Base-by-base conservation (phyloP, 2,329 filamentous ascomycete genomes). In the Aspergillus melleus region DNA sequence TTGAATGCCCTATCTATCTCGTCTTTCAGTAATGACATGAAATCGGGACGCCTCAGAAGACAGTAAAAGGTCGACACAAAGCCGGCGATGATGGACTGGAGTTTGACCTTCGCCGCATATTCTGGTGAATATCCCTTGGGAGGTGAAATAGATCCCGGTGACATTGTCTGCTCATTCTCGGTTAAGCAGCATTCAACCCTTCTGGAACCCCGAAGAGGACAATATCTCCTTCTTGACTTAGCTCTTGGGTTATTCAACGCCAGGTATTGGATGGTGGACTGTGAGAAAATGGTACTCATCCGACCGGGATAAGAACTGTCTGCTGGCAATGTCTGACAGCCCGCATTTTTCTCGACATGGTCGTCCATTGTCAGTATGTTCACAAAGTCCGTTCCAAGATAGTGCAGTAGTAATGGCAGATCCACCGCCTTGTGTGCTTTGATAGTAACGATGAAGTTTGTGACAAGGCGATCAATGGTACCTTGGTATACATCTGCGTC, bases 1-100 rank as follows among this genome's bases (percentile, higher is more conserved):
- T 42, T 12, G n/a, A 36, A 55, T 6, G 55, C 56, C 3, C 49
- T 49, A 5, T 63, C 59, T 10, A 67, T 54, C 24, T 67, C 65
- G 9, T 42, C 4, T 20, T 36, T 47, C 4, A 67, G 57, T 26
- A 14, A 59, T 19, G 44, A 29, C 22, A 67, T 24, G 4, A 50
- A n/a, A 1, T 19, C 11, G 2, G 58, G 56, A 9, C 58, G 10
- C 4, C 26, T 30, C 0, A 60, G 12, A 2, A 68, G 58, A 24
- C 62, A 55, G 6, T 3, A 6, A 20, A 67, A 61, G 1, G 57
- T 44, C 4, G 54, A 57, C 6, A 57, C 44, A 10, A 67, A 63
- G 3, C 63, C 39, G 1, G 32, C 49, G 5, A 19, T 46, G 20
- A 66, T 46, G 9, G 16, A 49, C 3, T 57, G 30, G 8, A 58